Percentiles rank a stretch among this genome's conserved stretches.
Conservation (phyloP, 495 filamentous ascomycete genomes). For the Xylaria palmicola region DNA sequence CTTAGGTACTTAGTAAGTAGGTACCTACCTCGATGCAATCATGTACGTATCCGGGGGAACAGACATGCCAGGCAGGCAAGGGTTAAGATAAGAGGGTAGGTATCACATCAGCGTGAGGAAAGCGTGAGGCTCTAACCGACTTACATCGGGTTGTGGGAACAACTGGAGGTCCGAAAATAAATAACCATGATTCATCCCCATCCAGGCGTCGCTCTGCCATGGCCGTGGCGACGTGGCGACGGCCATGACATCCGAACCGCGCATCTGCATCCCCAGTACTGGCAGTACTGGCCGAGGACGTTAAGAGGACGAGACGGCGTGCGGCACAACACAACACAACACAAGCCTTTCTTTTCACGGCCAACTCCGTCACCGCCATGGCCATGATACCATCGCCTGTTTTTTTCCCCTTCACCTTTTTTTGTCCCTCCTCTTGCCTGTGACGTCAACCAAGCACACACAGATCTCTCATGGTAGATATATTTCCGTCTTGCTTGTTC, state of each 20-base stretch:
- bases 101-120: background rate
- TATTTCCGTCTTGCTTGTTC: background rate
- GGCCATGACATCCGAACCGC: background rate
- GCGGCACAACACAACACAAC: no score
- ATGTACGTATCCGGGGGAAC: no score
- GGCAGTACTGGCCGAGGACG: no score
- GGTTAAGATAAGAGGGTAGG: background rate
- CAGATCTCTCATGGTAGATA: background rate
- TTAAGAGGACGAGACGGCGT: no score
- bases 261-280: background rate
- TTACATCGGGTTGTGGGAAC: background rate
- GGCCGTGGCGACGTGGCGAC: background rate
- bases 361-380: no score
- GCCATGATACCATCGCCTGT: background rate
- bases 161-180: background rate
- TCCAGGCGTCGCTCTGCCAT: background rate
- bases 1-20: background rate
- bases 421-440: background rate
- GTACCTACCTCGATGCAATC: background rate
- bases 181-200: background rate
- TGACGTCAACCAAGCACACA: background rate
- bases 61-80: no score
- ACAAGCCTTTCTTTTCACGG: no score
- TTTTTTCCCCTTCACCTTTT: background rate
- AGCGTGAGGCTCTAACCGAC: constrained; percentile 13